Conservation (phyloP, 2,329 filamentous ascomycete genomes). For the Paraphoma chrysanthemicola region DNA sequence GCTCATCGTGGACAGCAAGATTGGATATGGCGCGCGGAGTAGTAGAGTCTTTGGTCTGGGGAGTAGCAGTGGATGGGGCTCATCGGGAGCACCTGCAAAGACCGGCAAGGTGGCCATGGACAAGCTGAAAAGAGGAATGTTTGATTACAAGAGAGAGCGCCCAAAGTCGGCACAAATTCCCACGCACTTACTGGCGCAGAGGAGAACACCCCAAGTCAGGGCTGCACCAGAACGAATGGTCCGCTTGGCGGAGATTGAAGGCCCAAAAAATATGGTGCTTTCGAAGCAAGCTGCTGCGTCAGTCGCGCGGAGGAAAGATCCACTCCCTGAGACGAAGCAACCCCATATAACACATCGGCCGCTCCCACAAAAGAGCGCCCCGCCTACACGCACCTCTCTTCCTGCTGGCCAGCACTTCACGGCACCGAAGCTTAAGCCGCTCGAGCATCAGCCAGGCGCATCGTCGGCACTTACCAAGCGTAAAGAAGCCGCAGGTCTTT, state of each 20-base stretch:
- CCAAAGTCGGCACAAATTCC: constrained; percentile 39
- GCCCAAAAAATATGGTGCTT: constrained; percentile 30
- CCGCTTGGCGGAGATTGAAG: constrained; percentile 37
- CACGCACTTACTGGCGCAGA: constrained; percentile 34
- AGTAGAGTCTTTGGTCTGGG: constrained; percentile 23
- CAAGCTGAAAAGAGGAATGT: constrained; percentile 42
- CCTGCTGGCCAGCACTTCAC: constrained; percentile 38
- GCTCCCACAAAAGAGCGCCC: constrained; percentile 17
- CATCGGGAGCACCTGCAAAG: constrained; percentile 37
- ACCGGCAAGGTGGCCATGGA: constrained; percentile 46
- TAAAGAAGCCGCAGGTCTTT: constrained; percentile 9
- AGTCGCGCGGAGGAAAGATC: constrained; percentile 13
- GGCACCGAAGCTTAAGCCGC: constrained; percentile 31
- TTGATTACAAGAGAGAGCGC: constrained; percentile 40
- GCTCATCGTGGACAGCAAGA: constrained; percentile 35
- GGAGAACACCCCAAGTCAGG: constrained; percentile 27
- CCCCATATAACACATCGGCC: constrained; percentile 33
- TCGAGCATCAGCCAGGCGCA: neutral
- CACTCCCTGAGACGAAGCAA: constrained; percentile 11
- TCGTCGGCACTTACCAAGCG: constrained; percentile 2
- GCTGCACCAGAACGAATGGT: constrained; percentile 41
- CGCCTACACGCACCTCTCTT: constrained; percentile 28
- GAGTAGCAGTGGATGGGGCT: constrained; percentile 26
- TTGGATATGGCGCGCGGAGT: constrained; percentile 29
- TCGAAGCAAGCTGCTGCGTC: constrained; percentile 35